Evolutionary conservation across 148 eudicot species (phyloP).

Genomic region (Dysphania ambrosioides): DNA sequence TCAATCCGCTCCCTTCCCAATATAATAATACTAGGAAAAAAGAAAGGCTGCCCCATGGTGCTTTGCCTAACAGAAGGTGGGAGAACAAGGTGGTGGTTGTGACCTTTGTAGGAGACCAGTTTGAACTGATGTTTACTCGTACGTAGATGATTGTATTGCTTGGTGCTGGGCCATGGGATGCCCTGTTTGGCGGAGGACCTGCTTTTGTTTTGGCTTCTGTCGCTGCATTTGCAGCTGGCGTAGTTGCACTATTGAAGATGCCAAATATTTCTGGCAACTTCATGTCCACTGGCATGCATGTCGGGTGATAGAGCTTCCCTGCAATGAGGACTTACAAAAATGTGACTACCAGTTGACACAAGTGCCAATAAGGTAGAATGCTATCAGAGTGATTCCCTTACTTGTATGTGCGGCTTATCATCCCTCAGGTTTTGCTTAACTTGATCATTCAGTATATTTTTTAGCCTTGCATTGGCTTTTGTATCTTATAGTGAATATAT

Average conservation of each 20-base stretch:
- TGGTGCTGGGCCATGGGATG: slow-evolving; percentile 99
- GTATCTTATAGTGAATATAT: slow-evolving; percentile 20
- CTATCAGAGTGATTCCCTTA: slow-evolving; percentile 1
- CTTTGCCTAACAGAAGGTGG: background rate
- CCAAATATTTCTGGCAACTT: slow-evolving; percentile 65
- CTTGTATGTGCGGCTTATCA: slow-evolving; percentile 3
- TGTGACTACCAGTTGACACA: slow-evolving; percentile 20
- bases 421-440: slow-evolving; percentile 21
- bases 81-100: background rate
- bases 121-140: background rate
- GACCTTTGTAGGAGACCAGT: background rate
- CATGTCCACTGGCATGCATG: slow-evolving; percentile 74
- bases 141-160: slow-evolving; percentile 83
- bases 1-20: background rate
- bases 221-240: slow-evolving; percentile 69
- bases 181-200: slow-evolving; percentile 93
- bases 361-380: slow-evolving; percentile 2
- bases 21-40: background rate
- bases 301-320: slow-evolving; percentile 46
- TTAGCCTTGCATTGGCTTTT: slow-evolving; percentile 17
- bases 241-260: slow-evolving; percentile 66
- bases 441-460: slow-evolving; percentile 27
- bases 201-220: slow-evolving; percentile 88
- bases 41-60: background rate
- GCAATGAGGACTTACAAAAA: background rate